Evolutionary conservation across 345 rosid species (phyloP), one percentile per base, ranked within the genome.

Genomic region (Camelina hispida): DNA sequence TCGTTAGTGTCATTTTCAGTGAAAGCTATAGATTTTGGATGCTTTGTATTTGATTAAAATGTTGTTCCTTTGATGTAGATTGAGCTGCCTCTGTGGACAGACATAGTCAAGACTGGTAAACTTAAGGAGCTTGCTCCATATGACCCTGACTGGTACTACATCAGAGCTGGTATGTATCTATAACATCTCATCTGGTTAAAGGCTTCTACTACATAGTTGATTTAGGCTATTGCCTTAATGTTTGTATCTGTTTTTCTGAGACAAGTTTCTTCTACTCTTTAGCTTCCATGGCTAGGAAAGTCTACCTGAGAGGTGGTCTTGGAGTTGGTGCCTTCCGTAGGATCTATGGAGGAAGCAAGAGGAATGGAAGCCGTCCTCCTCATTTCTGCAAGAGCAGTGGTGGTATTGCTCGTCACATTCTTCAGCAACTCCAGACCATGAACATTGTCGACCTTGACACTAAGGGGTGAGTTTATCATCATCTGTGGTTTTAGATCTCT

Each of bases 71-170:
- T 59, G 1, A 2, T 67, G 75, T 63, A 86, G 93, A 77, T 88
- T 35, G 93, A 88, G 81, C 77, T 88, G 66, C 93, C 93, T 37
- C 70, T 72, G 1, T 88, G 93, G 93, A 85, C 87, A 32, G 93
- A 88, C 77, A 86, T 88, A 2, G 93, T 88, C 50, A 88, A 88
- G 87, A 88, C 90, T 12, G 93, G 86, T 20, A 83, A 69, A 11
- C 78, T 83, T 34, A 88, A 86, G 83, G 93, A 88, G 80, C 90
- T 88, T 68, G 93, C 93, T 28, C 93, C 90, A 1, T 88, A 88
- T 71, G 93, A 88, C 60, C 93, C 89, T 16, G 90, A 88, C 72
- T 88, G 93, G 93, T 86, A 88, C 75, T 86, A 77, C 54, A 67
- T 86, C 50, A 81, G 93, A 77, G 93, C 93, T 7, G 90, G 88